phyloP scores from a whole-genome alignment of 345 rosid genomes.

The Salix exigua region DNA sequence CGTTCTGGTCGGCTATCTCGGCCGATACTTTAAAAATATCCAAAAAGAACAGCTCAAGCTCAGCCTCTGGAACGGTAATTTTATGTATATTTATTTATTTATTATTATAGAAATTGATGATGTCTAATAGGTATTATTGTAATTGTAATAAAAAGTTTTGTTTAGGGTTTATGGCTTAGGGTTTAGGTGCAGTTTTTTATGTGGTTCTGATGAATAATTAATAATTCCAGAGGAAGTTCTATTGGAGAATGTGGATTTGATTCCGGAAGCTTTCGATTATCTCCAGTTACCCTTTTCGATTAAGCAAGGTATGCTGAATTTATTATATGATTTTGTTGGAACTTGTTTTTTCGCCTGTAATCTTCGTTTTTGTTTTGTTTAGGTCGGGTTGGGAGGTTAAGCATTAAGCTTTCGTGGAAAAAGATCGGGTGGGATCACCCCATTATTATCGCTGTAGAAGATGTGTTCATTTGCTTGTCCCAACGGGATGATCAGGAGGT shows the following conservation, averaged over 20 bases:
- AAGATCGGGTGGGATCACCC: slow-evolving; percentile 72
- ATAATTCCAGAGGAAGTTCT: slow-evolving; percentile 48
- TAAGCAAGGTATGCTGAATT: slow-evolving; percentile 48
- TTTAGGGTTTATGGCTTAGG: neutral
- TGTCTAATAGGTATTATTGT: neutral
- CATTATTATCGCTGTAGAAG: slow-evolving; percentile 61
- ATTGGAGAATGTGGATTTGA: slow-evolving; percentile 73
- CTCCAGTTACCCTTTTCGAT: slow-evolving; percentile 78
- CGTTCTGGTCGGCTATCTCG: slow-evolving; percentile 67
- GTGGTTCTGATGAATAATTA: neutral
- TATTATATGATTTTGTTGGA: neutral
- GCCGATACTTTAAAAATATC: slow-evolving; percentile 73
- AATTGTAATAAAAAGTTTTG: neutral
- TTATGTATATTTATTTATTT: neutral
- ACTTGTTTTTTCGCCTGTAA: neutral
- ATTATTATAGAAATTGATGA: neutral
- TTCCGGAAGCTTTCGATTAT: slow-evolving; percentile 86
- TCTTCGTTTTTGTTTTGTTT: neutral
- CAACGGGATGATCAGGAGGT: slow-evolving; percentile 80
- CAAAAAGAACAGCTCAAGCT: slow-evolving; percentile 77
- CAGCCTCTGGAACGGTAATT: slow-evolving; percentile 57
- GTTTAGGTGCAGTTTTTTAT: neutral
- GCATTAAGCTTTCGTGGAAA: slow-evolving; percentile 82
- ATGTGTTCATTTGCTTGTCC: slow-evolving; percentile 64
- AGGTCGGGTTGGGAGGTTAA: slow-evolving; percentile 73